Evolutionary conservation across 192 early-diverging fungal species (phyloP).

Genomic region (Coemansia sp.): DNA sequence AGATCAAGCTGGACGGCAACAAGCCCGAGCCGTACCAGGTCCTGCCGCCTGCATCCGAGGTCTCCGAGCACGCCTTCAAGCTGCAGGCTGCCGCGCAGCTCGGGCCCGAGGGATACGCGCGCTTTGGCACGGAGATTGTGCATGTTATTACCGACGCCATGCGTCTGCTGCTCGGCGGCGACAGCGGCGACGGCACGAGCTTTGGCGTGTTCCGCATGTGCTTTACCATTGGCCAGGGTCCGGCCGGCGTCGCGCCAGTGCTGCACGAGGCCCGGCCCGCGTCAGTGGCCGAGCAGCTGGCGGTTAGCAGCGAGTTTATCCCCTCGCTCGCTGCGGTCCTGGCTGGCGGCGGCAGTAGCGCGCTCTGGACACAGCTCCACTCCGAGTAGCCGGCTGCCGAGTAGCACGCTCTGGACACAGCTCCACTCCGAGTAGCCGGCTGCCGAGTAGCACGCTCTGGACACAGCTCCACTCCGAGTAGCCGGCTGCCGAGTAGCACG

Average conservation of each 20-base stretch:
- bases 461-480: too few species aligned
- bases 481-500: too few species aligned
- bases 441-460: too few species aligned
- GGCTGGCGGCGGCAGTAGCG: conserved; percentile 8
- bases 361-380: too few species aligned
- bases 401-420: too few species aligned
- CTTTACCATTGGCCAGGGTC: conserved; percentile 20
- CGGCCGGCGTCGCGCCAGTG: conserved; percentile 8
- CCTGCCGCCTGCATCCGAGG: conserved; percentile 12
- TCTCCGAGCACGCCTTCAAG: conserved; percentile 20
- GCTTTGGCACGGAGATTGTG: conserved; percentile 8
- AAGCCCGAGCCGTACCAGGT: conserved; percentile 35
- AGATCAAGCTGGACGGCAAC: conserved; percentile 7
- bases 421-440: too few species aligned
- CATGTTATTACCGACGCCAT: conserved; percentile 9
- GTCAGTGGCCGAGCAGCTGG: conserved; percentile 18
- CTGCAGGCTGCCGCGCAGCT: conserved; percentile 15
- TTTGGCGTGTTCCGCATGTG: conserved; percentile 47
- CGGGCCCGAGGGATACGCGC: not conserved
- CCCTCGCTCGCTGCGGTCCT: conserved; percentile 20
- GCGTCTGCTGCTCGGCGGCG: conserved; percentile 28
- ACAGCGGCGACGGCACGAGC: conserved; percentile 22
- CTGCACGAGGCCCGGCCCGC: conserved; percentile 24
- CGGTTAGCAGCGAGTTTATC: conserved; percentile 1
- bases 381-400: too few species aligned